Base-by-base conservation (phyloP, 2,329 filamentous ascomycete species). In the Colletotrichum nymphaeae region DNA sequence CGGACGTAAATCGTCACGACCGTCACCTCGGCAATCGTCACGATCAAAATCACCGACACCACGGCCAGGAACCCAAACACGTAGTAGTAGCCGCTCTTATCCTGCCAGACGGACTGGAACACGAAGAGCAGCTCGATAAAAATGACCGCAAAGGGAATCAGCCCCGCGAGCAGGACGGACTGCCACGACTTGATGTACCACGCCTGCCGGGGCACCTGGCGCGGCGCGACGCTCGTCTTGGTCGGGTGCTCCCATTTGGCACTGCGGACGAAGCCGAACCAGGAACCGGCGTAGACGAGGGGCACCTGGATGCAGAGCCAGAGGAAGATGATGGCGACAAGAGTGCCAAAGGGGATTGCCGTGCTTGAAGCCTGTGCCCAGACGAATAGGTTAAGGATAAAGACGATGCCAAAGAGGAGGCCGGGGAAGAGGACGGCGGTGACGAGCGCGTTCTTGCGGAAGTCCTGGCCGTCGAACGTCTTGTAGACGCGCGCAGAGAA, bases 41-140 rank as follows among this genome's bases (percentile, higher is more conserved):
- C 82, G 35, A 95, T 87, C 9, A 97, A 84, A 70, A 97, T 93
- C 12, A 90, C 84, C 28, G 88, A 92, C 11, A 97, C 93, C 19
- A 95, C 91, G 8, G 92, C 91, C 75, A 97, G 83, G 84, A 96
- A 97, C 12, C 95, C 95, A 80, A 97, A 97, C 26, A 97, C 92
- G 82, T 97, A 97, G 83, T 97, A 97, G 82, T 95, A 97, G 7
- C 94, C 94, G 79, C 91, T 95, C 86, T 97, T 97, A 83, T 97
- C 95, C 81, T 95, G 93, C 93, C 94, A 97, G 42, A 97, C 82
- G 62, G 93, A 95, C 83, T 95, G 94, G 83, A 97, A 97, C 63
- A 97, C 92, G 80, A 95, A 97, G 55, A 96, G 87, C 16, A 97
- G 88, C 83, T 97, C 94, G 78, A 97, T 94, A 81, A 96, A 97